Evolutionary conservation across 2,329 filamentous ascomycete species (phyloP), one percentile per base, ranked within the genome.

Genomic region (Elsinoe ampelina): DNA sequence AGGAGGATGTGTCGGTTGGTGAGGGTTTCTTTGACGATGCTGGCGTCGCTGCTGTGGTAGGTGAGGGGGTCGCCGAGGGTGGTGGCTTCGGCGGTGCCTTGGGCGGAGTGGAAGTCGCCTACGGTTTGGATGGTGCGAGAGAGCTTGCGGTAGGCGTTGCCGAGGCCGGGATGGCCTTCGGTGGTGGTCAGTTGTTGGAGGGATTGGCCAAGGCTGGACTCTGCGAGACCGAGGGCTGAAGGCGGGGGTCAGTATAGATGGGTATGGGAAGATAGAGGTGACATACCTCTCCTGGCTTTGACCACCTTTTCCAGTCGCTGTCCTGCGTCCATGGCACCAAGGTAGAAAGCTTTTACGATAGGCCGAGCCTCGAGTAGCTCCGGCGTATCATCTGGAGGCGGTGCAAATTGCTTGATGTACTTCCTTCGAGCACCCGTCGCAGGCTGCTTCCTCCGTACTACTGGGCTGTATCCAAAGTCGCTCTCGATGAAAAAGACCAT

Each of bases 401-500:
- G 93, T 36, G 93, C 92, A 72, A 98, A 98, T 71, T 98, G 93
- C 78, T 98, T 98, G 69, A 98, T 78, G 60, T 97, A 86, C 75
- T 96, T 96, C 68, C 93, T 82, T 61, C 93, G 84, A 64, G 98
- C 89, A 42, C 93, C 93, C 1, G 93, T 98, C 7, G 93, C 93
- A 19, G 93, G 93, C 71, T 98, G 93, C 77, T 95, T 95, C 79
- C 90, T 89, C 71, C 92, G 86, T 47, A 96, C 85, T 67, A 97
- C 87, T 1, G 93, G 93, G 66, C 90, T 96, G 72, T 98, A 98
- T 39, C 93, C 93, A 70, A 96, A 97, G 70, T 98, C 93, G 68
- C 89, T 95, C 73, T 98, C 93, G n/a, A 98, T 90, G 66, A 98
- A 98, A 59, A 97, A 84, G 4, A 96, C 83, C 83, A 97, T 92